Percentiles rank a stretch among this genome's conserved stretches.
phyloP scores from a whole-genome alignment of 768 basidiomycete species.

The Pseudohyphozyma bogoriensis region DNA sequence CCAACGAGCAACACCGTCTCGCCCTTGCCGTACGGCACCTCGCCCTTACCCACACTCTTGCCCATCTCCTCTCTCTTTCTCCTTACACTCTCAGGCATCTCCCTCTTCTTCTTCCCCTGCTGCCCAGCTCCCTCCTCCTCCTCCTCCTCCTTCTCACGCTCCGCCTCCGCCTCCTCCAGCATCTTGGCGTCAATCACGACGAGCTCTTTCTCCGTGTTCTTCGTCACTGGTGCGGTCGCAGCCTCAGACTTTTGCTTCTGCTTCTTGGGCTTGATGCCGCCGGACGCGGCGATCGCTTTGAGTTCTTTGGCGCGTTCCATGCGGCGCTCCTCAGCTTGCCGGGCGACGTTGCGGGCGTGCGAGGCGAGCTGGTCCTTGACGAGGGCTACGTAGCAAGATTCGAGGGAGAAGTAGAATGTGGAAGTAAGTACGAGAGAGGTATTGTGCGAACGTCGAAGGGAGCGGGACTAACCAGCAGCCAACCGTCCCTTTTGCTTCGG shows the following conservation, averaged over 20 bases:
- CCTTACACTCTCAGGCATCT: background rate
- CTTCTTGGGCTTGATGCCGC: background rate
- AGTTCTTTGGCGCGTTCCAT: background rate
- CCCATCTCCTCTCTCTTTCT: background rate
- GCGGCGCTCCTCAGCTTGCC: background rate
- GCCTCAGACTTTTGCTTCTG: conserved; percentile 5
- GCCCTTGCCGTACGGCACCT: conserved; percentile 8
- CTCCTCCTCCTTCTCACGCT: background rate
- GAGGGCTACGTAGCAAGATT: background rate
- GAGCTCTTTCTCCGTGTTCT: background rate
- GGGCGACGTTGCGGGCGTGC: background rate
- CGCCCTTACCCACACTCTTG: background rate
- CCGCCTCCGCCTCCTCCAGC: background rate
- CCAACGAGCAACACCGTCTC: conserved; percentile 55
- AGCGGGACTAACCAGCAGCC: background rate
- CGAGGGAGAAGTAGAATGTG: background rate
- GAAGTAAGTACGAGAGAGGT: background rate
- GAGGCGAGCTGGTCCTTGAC: background rate
- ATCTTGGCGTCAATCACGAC: background rate
- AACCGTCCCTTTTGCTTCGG: background rate
- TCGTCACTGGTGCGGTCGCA: background rate
- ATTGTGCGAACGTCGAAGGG: too few relatives aligned
- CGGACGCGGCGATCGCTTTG: background rate
- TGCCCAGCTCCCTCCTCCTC: background rate
- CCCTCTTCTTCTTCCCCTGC: background rate